These are phyloP conservation scores for Laetiporus sulphureus DNA, from an alignment of 1,284 basidiomycete species.

Conservation along the genomic window DNA sequence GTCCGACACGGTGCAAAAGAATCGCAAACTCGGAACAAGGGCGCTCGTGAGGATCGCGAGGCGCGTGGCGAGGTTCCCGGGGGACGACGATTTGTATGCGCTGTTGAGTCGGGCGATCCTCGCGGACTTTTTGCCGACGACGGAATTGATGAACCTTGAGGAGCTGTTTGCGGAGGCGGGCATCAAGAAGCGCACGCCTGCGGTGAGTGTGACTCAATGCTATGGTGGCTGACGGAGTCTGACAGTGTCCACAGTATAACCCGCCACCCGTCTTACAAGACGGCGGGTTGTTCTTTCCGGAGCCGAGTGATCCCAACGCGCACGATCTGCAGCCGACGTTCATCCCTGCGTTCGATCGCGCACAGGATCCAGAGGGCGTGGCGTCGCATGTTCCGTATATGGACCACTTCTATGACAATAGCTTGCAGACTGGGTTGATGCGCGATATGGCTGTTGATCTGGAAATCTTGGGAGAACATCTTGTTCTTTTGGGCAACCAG, in stretches of 20 bases:
- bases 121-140: constrained; percentile 52
- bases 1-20: constrained; percentile 49
- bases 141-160: constrained; percentile 50
- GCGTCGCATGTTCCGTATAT: constrained; percentile 56
- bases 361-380: constrained; percentile 44
- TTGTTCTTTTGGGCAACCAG: constrained; percentile 63
- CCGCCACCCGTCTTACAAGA: constrained; percentile 36
- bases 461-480: constrained; percentile 52
- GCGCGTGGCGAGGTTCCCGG: constrained; percentile 38
- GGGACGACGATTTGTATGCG: constrained; percentile 37
- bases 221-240: background rate
- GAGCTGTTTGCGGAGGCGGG: constrained; percentile 43
- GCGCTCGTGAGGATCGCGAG: constrained; percentile 50
- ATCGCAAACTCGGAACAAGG: constrained; percentile 54
- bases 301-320: constrained; percentile 26
- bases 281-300: constrained; percentile 39
- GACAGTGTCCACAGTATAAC: constrained; percentile 34
- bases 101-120: constrained; percentile 46
- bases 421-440: constrained; percentile 59
- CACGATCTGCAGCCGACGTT: constrained; percentile 25
- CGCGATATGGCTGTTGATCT: constrained; percentile 55
- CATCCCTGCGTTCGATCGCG: constrained; percentile 43
- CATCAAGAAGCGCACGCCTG: constrained; percentile 35
- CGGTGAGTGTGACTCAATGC: constrained; percentile 27
- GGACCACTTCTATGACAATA: constrained; percentile 66